Conservation (phyloP, 139 green algal genomes). For the Gonium pectorale region DNA sequence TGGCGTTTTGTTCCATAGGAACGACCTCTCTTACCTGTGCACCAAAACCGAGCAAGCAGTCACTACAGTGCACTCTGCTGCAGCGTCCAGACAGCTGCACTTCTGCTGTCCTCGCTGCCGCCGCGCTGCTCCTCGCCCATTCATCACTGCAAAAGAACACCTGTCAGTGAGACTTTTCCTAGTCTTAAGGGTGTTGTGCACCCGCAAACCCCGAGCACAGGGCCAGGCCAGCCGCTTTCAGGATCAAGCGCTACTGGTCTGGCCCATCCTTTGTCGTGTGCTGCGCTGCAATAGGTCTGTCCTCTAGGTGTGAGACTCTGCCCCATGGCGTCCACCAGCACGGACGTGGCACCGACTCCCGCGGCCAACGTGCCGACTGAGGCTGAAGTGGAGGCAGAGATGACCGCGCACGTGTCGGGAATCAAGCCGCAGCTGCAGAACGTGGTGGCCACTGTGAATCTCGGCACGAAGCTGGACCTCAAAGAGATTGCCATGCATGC, state of each 20-base stretch:
- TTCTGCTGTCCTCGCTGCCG: no score
- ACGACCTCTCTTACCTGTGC: no score
- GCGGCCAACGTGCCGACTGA: not conserved
- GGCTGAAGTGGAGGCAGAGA: slow-evolving; percentile 30
- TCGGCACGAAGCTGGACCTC: slow-evolving; percentile 94
- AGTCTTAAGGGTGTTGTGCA: no score
- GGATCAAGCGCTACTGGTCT: slow-evolving; percentile 4
- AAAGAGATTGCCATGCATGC: slow-evolving; percentile 97
- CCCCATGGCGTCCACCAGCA: not conserved
- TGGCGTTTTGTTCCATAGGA: no score
- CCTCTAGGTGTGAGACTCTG: not conserved
- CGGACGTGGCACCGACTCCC: not conserved
- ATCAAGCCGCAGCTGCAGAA: slow-evolving; percentile 96
- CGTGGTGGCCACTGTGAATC: slow-evolving; percentile 97
- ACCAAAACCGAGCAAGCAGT: no score
- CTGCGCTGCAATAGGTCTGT: not conserved
- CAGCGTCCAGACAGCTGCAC: no score
- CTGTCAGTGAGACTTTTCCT: no score
- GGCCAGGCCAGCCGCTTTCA: slow-evolving; percentile 15
- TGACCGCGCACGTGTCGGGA: slow-evolving; percentile 62
- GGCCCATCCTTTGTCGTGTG: slow-evolving; percentile 11
- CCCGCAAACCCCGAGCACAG: no score
- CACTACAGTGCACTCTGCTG: no score
- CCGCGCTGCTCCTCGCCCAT: no score
- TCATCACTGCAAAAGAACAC: no score